Percentiles rank a stretch among this genome's conserved stretches.
Conservation (phyloP, 2,329 filamentous ascomycete species). For the Lasiodiplodia citricola region DNA sequence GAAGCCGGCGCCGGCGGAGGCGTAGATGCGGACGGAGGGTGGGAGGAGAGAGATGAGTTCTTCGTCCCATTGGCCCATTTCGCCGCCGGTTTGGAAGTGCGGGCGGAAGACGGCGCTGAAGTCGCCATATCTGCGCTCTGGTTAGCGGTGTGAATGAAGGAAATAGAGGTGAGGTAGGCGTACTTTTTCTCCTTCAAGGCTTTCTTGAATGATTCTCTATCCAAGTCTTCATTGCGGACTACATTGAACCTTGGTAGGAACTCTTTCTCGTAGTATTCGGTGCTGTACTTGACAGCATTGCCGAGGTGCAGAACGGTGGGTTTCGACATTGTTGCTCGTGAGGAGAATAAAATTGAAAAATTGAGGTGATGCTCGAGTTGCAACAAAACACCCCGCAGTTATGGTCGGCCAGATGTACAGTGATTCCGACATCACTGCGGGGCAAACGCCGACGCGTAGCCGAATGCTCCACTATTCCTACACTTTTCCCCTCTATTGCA, state of each 20-base stretch:
- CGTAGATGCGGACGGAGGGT: slow-evolving; percentile 27
- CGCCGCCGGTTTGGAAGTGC: slow-evolving; percentile 29
- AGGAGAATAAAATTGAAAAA: neutral
- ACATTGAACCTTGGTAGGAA: slow-evolving; percentile 50
- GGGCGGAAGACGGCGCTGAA: slow-evolving; percentile 31
- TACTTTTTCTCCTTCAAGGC: slow-evolving; percentile 28
- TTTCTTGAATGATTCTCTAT: slow-evolving; percentile 37
- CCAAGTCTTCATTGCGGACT: slow-evolving; percentile 44
- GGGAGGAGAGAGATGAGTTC: slow-evolving; percentile 29
- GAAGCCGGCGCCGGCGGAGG: slow-evolving; percentile 30
- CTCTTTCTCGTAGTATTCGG: slow-evolving; percentile 47
- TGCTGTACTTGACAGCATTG: slow-evolving; percentile 56
- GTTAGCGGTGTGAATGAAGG: neutral
- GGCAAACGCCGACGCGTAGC: slow-evolving; percentile 7
- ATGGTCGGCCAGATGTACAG: neutral
- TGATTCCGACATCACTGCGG: slow-evolving; percentile 9
- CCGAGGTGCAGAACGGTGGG: slow-evolving; percentile 52
- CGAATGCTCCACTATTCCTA: slow-evolving; percentile 20
- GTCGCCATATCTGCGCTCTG: slow-evolving; percentile 26
- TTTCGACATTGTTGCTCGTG: slow-evolving; percentile 30
- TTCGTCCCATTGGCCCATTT: slow-evolving; percentile 31
- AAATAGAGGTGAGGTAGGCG: neutral
- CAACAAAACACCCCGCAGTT: slow-evolving; percentile 5
- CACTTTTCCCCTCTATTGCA: slow-evolving; percentile 2
- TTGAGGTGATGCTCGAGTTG: neutral